These are phyloP conservation scores for Monosporozyma siamensis DNA, from an alignment of 805 yeast genomes.

Conservation along the genomic window DNA sequence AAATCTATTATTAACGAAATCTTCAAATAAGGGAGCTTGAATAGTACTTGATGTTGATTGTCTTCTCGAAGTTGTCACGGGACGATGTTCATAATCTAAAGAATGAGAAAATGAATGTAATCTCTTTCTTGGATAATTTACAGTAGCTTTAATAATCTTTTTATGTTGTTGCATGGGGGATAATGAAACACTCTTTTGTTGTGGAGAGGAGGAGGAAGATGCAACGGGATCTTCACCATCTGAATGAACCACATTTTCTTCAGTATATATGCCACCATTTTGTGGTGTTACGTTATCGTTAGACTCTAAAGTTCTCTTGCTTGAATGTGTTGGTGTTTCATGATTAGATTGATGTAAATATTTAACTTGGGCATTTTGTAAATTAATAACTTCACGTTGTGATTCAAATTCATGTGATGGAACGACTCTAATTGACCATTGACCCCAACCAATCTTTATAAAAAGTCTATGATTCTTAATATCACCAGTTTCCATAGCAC, in stretches of 20 bases:
- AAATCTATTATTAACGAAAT: neutral
- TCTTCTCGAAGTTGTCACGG: neutral
- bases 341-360: neutral
- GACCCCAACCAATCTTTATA: constrained; percentile 96
- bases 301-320: neutral
- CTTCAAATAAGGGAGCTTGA: too few relatives aligned
- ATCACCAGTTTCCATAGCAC: constrained; percentile 70
- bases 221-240: constrained; percentile 31
- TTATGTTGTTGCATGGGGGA: neutral
- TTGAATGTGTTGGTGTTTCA: neutral
- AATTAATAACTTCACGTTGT: neutral
- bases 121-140: neutral
- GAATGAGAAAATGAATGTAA: neutral
- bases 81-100: too few relatives aligned
- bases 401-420: neutral
- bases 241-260: constrained; percentile 32
- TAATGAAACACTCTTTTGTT: neutral
- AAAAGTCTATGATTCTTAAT: constrained; percentile 48
- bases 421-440: constrained; percentile 43
- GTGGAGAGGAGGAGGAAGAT: too few relatives aligned
- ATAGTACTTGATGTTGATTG: too few relatives aligned
- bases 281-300: neutral
- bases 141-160: constrained; percentile 1
- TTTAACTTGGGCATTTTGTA: constrained; percentile 19
- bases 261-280: constrained; percentile 22